Conservation (phyloP, 139 green algal species). For the Chlorella sp. region DNA sequence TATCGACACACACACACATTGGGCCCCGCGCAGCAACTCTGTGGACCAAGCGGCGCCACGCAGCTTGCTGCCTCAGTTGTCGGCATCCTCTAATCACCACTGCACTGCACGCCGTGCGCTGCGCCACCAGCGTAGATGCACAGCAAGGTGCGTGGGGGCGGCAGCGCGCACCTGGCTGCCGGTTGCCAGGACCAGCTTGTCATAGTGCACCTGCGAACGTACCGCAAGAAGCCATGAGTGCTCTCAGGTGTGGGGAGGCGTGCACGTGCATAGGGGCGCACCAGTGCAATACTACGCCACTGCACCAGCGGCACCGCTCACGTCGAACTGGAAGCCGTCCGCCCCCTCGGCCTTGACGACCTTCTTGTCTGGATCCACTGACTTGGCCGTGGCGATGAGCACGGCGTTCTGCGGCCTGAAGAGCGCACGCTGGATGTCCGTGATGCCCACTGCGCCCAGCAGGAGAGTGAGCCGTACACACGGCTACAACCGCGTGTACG, state of each 20-base stretch:
- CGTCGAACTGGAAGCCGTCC: conserved; percentile 36
- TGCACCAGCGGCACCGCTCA: neutral
- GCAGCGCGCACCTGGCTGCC: conserved; percentile 22
- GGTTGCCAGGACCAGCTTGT: conserved; percentile 12
- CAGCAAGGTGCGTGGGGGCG: too few relatives aligned
- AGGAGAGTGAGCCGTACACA: too few relatives aligned
- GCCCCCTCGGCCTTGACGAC: conserved; percentile 28
- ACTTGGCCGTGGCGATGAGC: conserved; percentile 14
- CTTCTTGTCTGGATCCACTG: conserved; percentile 32
- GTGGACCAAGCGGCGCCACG: too few relatives aligned
- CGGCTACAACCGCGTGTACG: too few relatives aligned
- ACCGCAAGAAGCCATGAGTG: too few relatives aligned
- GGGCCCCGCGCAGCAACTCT: too few relatives aligned
- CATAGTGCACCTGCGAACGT: conserved; percentile 2
- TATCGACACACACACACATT: too few relatives aligned
- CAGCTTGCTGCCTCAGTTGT: too few relatives aligned
- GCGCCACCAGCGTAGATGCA: too few relatives aligned
- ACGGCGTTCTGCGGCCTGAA: conserved; percentile 29
- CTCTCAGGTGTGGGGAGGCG: conserved; percentile 43
- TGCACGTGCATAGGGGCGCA: conserved; percentile 38
- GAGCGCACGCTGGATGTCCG: conserved; percentile 66
- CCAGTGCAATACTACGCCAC: conserved; percentile 15
- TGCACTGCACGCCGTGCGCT: too few relatives aligned
- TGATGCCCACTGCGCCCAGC: conserved; percentile 31
- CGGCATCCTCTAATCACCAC: too few relatives aligned